Conservation (phyloP, 2,329 filamentous ascomycete genomes). For the Alternaria alternata region DNA sequence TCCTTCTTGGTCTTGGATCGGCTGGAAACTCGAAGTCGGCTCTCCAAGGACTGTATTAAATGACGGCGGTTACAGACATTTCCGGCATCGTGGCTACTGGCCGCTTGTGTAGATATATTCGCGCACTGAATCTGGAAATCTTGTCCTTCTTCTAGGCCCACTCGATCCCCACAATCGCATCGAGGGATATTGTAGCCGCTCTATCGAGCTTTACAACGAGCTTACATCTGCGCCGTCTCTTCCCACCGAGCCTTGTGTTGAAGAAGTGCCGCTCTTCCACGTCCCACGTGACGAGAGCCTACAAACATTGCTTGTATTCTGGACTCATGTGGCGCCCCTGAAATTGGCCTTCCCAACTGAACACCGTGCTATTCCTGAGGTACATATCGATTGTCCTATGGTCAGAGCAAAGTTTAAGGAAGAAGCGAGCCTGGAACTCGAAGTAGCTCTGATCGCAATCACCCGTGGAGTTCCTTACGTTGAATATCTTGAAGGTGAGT, state of each 20-base stretch:
- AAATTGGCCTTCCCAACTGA: too few relatives aligned
- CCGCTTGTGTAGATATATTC: not conserved
- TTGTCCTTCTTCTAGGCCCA: not conserved
- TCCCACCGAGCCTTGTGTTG: not conserved
- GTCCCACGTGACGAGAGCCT: too few relatives aligned
- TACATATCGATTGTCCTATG: not conserved
- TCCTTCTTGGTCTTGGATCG: not conserved
- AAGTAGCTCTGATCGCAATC: not conserved
- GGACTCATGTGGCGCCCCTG: not conserved
- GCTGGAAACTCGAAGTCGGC: not conserved
- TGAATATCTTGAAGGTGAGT: rapidly evolving
- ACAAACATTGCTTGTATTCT: not conserved
- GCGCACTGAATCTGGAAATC: too few relatives aligned
- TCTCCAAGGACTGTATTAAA: rapidly evolving
- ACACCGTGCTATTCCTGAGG: too few relatives aligned
- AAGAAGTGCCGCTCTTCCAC: not conserved
- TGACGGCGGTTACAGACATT: too few relatives aligned
- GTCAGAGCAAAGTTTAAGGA: not conserved
- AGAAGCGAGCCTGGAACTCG: not conserved
- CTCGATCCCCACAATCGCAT: not conserved
- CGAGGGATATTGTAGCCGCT: not conserved
- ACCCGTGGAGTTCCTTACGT: rapidly evolving
- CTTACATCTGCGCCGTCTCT: not conserved
- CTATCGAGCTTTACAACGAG: not conserved
- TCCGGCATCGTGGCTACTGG: not conserved